phyloP scores from a whole-genome alignment of 2,329 filamentous ascomycete genomes.

The Bipolaris cookei region DNA sequence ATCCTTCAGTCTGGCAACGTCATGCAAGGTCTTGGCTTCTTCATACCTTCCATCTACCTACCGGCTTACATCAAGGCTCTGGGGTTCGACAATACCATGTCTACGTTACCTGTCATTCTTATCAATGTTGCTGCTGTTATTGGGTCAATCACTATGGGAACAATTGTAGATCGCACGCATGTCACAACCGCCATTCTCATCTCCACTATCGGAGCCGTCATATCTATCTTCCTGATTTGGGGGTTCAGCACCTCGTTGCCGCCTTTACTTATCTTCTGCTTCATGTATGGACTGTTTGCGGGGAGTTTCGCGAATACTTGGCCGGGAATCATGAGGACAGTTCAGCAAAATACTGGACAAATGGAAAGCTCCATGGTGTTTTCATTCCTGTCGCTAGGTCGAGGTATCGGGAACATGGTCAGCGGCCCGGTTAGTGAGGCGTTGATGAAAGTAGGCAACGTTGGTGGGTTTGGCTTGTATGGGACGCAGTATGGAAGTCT shows the following conservation, averaged over 20 bases:
- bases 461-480: slow-evolving; percentile 41
- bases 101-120: slow-evolving; percentile 44
- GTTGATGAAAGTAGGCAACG: slow-evolving; percentile 37
- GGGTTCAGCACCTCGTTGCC: slow-evolving; percentile 51
- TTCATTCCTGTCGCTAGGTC: slow-evolving; percentile 53
- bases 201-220: slow-evolving; percentile 50
- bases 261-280: slow-evolving; percentile 41
- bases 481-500: slow-evolving; percentile 52
- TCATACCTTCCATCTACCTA: slow-evolving; percentile 50
- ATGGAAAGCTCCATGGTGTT: slow-evolving; percentile 54
- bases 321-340: slow-evolving; percentile 34
- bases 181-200: slow-evolving; percentile 52
- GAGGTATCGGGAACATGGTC: slow-evolving; percentile 59
- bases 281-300: slow-evolving; percentile 48
- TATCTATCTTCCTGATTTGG: slow-evolving; percentile 56
- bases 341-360: slow-evolving; percentile 22
- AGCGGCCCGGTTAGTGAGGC: slow-evolving; percentile 59
- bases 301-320: slow-evolving; percentile 36
- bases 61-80: slow-evolving; percentile 44
- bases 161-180: slow-evolving; percentile 51
- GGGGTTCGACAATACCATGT: slow-evolving; percentile 29
- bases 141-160: slow-evolving; percentile 47
- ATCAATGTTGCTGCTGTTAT: slow-evolving; percentile 48
- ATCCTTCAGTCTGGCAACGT: slow-evolving; percentile 46
- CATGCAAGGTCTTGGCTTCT: slow-evolving; percentile 49